These are phyloP conservation scores for Diaporthe amygdali DNA, from an alignment of 2,329 filamentous ascomycete genomes.

Conservation along the genomic window DNA sequence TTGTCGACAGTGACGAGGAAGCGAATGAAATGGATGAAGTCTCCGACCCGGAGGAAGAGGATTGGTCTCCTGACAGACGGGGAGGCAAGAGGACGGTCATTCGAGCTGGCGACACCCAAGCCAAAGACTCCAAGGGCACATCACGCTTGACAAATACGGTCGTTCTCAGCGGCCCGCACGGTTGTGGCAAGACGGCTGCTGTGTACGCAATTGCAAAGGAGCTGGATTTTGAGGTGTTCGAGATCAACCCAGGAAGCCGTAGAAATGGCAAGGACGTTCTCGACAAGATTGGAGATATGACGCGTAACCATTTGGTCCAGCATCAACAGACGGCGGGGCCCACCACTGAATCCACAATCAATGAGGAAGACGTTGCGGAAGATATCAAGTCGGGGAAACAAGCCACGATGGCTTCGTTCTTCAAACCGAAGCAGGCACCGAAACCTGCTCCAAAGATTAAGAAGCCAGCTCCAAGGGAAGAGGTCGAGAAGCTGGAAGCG, in stretches of 20 bases:
- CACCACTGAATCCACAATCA: slow-evolving; percentile 35
- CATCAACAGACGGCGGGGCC: slow-evolving; percentile 45
- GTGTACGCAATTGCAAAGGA: slow-evolving; percentile 93
- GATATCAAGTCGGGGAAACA: slow-evolving; percentile 74
- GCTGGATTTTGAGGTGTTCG: slow-evolving; percentile 91
- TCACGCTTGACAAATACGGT: slow-evolving; percentile 73
- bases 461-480: slow-evolving; percentile 36
- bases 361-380: slow-evolving; percentile 54
- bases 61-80: slow-evolving; percentile 40
- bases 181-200: slow-evolving; percentile 91
- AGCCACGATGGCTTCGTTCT: slow-evolving; percentile 81
- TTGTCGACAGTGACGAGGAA: slow-evolving; percentile 81
- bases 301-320: slow-evolving; percentile 86
- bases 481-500: slow-evolving; percentile 23
- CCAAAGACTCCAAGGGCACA: slow-evolving; percentile 46
- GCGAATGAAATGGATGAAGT: slow-evolving; percentile 71
- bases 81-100: slow-evolving; percentile 60
- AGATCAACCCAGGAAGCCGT: slow-evolving; percentile 85
- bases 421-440: slow-evolving; percentile 60
- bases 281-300: slow-evolving; percentile 96
- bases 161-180: slow-evolving; percentile 87
- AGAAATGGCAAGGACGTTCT: slow-evolving; percentile 88
- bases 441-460: slow-evolving; percentile 37
- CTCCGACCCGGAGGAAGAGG: slow-evolving; percentile 61
- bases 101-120: slow-evolving; percentile 43